phyloP scores from a whole-genome alignment of 2,329 filamentous ascomycete species.

The Sporothrix euskadiensis region DNA sequence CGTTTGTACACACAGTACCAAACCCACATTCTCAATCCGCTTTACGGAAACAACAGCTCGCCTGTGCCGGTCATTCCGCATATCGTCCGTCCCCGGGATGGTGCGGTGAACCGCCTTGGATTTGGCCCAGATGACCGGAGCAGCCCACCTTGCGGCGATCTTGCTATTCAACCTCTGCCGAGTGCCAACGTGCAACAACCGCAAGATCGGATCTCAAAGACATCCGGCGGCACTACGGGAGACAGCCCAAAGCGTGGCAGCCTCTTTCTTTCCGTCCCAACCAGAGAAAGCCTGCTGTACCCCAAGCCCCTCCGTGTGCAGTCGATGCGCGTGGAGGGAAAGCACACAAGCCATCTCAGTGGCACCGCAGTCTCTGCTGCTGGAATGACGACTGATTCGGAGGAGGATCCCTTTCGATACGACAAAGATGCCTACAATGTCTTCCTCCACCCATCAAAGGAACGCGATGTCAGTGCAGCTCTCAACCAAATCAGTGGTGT shows the following conservation, averaged over 20 bases:
- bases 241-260: background rate
- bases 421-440: conserved; percentile 44
- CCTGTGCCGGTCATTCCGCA: conserved; percentile 7
- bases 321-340: conserved; percentile 27
- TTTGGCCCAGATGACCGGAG: background rate
- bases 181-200: background rate
- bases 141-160: background rate
- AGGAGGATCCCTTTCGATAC: conserved; percentile 50
- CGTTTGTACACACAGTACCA: conserved; percentile 40
- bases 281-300: conserved; percentile 28
- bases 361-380: conserved; percentile 37
- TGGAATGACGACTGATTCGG: conserved; percentile 40
- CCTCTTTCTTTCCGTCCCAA: conserved; percentile 14
- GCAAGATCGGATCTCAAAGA: background rate
- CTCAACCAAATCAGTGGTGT: conserved; percentile 40
- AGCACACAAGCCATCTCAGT: conserved; percentile 30
- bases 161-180: background rate
- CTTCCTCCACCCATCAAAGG: conserved; percentile 44
- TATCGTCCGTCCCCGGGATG: background rate
- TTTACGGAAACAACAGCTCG: background rate
- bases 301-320: conserved; percentile 33
- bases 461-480: conserved; percentile 48
- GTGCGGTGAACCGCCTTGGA: conserved; percentile 22
- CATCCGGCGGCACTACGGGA: background rate
- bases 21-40: conserved; percentile 25